Evolutionary conservation across 306 rosid genomes (phyloP), one percentile per base, ranked within the genome.

Genomic region (Malus sieversii): DNA sequence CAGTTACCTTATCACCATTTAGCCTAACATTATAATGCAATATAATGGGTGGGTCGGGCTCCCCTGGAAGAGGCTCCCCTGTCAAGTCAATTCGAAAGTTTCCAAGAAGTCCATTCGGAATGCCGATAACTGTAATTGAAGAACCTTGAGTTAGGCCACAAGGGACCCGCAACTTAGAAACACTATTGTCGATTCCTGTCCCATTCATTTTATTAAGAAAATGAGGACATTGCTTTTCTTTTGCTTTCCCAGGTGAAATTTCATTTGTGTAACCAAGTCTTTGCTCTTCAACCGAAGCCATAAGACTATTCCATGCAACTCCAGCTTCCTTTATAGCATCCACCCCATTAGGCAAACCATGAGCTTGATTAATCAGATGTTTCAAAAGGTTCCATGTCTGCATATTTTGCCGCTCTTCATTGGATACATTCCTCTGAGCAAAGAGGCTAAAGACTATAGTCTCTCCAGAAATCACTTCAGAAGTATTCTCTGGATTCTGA

Each of bases 111-210:
- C 99, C 99, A 86, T 89, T 85, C 66, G 99, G 99, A 85, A 84
- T 74, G 35, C 93, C 99, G 59, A 96, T 89, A 77, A 96, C 53
- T 57, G 96, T 85, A 83, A 96, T 85, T 59, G 99, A 86, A 82
- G 99, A 96, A 77, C 99, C 98, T 85, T 96, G 98, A 73, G 98
- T 96, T 67, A 96, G 90, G 73, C 99, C 99, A 87, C 99, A 96
- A 75, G 96, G 98, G 74, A 88, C 80, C 70, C 79, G 87, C 84
- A 96, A 77, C 79, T 85, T 86, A 82, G 91, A 89, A 55, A 84
- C 79, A 70, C 79, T 80, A 77, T 79, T 83, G 65, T 88, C 83
- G 66, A 85, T 77, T 71, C 93, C 92, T 19, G 90, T 76, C 63
- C 88, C 87, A 69, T 89, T 88, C 96, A 90, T 85, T 70, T 90